phyloP scores from a whole-genome alignment of 2,329 filamentous ascomycete species.

The Aspergillus sp. region DNA sequence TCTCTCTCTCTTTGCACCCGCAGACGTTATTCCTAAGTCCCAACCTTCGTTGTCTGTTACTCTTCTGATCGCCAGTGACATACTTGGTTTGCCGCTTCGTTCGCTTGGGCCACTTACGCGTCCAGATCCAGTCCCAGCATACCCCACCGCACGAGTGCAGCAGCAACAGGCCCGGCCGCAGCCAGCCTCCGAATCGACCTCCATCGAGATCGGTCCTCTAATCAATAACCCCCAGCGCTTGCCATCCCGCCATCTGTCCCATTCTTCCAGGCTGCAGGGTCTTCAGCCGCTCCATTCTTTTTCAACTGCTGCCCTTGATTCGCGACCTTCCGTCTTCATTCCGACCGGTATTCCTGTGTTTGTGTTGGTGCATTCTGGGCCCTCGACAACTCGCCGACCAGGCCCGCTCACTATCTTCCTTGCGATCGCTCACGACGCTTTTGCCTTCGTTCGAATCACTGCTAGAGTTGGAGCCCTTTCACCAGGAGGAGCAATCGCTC shows the following conservation, averaged over 20 bases:
- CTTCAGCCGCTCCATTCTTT: conserved; percentile 14
- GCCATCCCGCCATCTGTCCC: conserved; percentile 2
- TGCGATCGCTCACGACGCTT: conserved; percentile 5
- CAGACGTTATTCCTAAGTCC: not conserved
- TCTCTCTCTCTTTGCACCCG: not conserved
- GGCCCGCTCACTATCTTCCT: conserved; percentile 1
- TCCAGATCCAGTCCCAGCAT: conserved; percentile 23
- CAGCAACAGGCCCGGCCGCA: conserved; percentile 1
- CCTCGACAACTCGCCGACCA: conserved; percentile 18
- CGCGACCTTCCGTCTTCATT: not conserved
- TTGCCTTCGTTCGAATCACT: conserved; percentile 13
- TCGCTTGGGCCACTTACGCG: conserved; percentile 23
- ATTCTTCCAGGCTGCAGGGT: conserved; percentile 14
- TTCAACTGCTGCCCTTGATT: conserved; percentile 8
- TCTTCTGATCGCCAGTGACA: not conserved
- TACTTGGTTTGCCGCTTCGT: conserved; percentile 9
- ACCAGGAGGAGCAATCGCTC: conserved; percentile 39
- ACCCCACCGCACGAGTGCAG: conserved; percentile 27
- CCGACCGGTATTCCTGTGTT: conserved; percentile 2
- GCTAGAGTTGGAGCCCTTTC: conserved; percentile 34
- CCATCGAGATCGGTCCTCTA: conserved; percentile 15
- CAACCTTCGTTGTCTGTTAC: not conserved
- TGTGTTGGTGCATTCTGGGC: conserved; percentile 18
- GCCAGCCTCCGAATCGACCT: conserved; percentile 17
- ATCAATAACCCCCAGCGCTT: conserved; percentile 9